phyloP scores from a whole-genome alignment of 225 moss, liverwort and hornwort genomes.

The Bryoerythrophyllum caledonicum region DNA sequence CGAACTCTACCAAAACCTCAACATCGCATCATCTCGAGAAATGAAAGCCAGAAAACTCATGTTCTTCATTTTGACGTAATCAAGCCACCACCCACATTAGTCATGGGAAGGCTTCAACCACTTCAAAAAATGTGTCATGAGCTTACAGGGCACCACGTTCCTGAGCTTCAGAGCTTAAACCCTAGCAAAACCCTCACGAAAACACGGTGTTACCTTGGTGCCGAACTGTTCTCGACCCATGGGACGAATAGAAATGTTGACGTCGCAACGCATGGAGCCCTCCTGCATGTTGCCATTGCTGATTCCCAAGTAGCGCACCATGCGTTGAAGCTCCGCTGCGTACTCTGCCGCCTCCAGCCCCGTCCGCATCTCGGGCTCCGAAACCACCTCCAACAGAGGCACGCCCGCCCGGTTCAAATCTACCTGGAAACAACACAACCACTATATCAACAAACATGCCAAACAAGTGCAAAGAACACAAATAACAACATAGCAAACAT shows the following conservation, averaged over 20 bases:
- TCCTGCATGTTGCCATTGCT: constrained; percentile 99
- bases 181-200: not conserved
- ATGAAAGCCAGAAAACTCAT: constrained; percentile 54
- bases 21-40: no score
- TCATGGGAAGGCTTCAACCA: not conserved
- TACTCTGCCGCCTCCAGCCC: constrained; percentile 97
- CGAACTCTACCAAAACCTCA: no score
- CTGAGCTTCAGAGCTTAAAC: not conserved
- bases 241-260: constrained; percentile 93
- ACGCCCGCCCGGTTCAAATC: constrained; percentile 98
- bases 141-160: not conserved
- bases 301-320: constrained; percentile 89
- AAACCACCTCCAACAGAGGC: constrained; percentile 95
- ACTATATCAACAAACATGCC: not conserved
- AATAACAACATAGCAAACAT: not conserved
- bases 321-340: constrained; percentile 91
- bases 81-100: constrained; percentile 19
- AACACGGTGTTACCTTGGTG: constrained; percentile 64
- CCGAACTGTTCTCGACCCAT: constrained; percentile 80
- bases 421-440: constrained; percentile 49
- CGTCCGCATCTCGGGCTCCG: constrained; percentile 97
- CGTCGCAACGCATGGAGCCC: constrained; percentile 97
- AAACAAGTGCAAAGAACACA: not conserved
- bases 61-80: constrained; percentile 95
- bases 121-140: not conserved